Evolutionary conservation across 208 protist species (phyloP).

Genomic region (Zelonia costaricensis): DNA sequence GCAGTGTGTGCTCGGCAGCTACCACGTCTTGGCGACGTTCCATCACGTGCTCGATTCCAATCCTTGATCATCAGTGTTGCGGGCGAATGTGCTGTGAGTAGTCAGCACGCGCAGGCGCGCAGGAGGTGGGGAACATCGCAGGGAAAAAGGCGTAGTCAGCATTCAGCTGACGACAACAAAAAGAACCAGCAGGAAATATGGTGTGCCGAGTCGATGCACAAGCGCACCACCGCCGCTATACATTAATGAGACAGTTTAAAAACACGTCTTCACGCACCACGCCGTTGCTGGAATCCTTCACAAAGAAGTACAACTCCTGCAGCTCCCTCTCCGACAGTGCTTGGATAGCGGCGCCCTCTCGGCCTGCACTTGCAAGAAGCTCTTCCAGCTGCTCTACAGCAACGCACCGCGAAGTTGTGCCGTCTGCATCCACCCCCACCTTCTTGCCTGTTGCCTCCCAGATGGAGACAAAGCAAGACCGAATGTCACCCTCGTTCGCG

Average conservation of each 20-base stretch:
- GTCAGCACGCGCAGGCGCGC: no score
- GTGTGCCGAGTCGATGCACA: background rate
- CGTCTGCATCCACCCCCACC: background rate
- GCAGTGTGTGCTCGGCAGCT: no score
- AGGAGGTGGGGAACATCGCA: background rate
- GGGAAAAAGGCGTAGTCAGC: background rate
- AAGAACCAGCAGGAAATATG: background rate
- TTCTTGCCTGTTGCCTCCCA: constrained; percentile 24
- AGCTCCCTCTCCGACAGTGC: constrained; percentile 15
- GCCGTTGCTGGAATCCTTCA: constrained; percentile 8
- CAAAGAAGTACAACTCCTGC: constrained; percentile 24
- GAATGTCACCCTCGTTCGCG: constrained; percentile 16
- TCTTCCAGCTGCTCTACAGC: constrained; percentile 22
- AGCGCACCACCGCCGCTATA: constrained; percentile 6
- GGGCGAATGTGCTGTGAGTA: background rate
- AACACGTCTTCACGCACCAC: constrained; percentile 24
- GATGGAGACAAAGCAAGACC: constrained; percentile 15
- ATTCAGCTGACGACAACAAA: constrained; percentile 1
- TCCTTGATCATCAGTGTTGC: no score
- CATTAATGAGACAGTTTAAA: constrained; percentile 18
- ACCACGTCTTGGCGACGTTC: no score
- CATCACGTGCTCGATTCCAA: no score
- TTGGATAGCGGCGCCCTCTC: background rate
- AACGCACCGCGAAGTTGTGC: constrained; percentile 5
- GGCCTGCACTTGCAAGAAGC: constrained; percentile 2